Evolutionary conservation across 768 basidiomycete genomes (phyloP), one percentile per base, ranked within the genome.

Genomic region (Macrolepiota albuminosa): DNA sequence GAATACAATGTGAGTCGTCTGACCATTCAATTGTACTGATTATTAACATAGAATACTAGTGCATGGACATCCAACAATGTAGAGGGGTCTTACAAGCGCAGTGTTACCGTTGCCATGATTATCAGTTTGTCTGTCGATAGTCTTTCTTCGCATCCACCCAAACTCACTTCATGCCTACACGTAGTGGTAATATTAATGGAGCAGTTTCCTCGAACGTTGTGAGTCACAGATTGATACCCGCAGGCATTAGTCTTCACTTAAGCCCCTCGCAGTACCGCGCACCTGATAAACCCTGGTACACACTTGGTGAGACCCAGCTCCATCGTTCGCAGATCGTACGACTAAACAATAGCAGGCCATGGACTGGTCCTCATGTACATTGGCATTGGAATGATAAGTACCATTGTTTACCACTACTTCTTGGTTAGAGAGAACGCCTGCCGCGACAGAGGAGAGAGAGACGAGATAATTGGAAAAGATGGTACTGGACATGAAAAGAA

Each of bases 141-240:
- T 8, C 42, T 56, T 43, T 34, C 0, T 49, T 54, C 52, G 18
- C 37, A 16, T 16, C 14, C 2, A 40, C 48, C 4, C 24, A 31
- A 51, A 14, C 48, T 58, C 10, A 43, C 57, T 48, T 21, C 8
- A 58, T 53, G 33, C 54, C 8, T 43, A 42, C 9, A 43, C 45
- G 31, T 58, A 87, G 85, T 63, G 88, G 87, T 8, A 89, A 89
- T 68, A 73, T 89, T 54, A 88, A 89, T 66, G 88, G 88, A 21
- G 87, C 86, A n/a, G 83, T 91, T 45, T 84, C 83, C 67, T 88
- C 87, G 18, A 89, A 90, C 65, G 82, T 91, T 39, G 85, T 86
- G 71, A 64, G 85, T 80, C 8, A 26, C 34, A 13, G 46, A 29
- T 39, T 47, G 34, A 43, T 47, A 43, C 33, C 24, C 42, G 1